Base-by-base conservation (phyloP, 2,329 filamentous ascomycete genomes). In the Aureobasidium sp. region DNA sequence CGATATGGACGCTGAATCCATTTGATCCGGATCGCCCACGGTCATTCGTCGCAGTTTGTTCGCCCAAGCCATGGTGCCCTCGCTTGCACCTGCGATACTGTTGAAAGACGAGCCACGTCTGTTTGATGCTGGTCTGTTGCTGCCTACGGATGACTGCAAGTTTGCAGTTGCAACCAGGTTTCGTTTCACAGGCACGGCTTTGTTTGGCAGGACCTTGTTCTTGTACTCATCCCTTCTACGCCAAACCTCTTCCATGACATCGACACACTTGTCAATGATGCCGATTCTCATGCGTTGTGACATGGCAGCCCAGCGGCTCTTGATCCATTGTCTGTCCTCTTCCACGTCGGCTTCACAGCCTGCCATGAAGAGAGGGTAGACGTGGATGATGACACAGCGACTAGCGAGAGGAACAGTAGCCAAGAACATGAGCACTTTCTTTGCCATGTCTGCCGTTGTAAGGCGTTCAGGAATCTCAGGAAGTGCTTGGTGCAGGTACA, bases 201-300 rank as follows among this genome's bases (percentile, higher is more conserved):
- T 67, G n/a, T 66, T 68, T 8, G 43, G 43, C 25, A 65, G 58
- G 5, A 68, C 67, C 50, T 66, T 67, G n/a, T 67, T 68, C 60
- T 75, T 77, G 64, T 78, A 78, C 4, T 71, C 74, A 67, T 89
- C 86, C 33, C 84, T 78, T 13, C 86, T 79, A 29, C 71, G 71
- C 86, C 86, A 89, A 0, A 88, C 84, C 68, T 88, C 85, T 61
- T 81, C 79, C 23, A 84, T 80, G 7, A 89, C 83, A 46, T 85
- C 81, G 63, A 82, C 75, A 62, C 84, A 86, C 27, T 84, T 81
- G 67, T 87, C 84, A 47, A 88, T 79, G 50, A 87, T 84, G 17
- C 85, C 85, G 46, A 88, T 83, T 71, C 83, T 83, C 74, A 88
- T 81, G 29, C 85, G 78, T 21, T 75, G 73, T 55, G 78, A 78